Conservation (phyloP, 257 asterid genomes). For the Ophiorrhiza pumila region DNA sequence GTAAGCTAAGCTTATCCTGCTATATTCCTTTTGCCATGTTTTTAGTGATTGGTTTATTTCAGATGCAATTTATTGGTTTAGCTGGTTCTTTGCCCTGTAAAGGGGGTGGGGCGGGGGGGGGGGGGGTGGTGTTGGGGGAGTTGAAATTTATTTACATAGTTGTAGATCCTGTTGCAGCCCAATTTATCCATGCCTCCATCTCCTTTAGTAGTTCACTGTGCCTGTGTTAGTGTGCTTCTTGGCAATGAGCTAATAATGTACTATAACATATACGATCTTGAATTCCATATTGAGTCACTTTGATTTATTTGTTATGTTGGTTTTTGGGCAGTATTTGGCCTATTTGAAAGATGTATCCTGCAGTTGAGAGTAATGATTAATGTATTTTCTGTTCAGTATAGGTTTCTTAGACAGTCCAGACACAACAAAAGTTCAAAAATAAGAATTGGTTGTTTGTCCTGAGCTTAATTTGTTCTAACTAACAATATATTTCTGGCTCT, state of each 20-base stretch:
- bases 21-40: background rate
- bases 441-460: background rate
- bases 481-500: background rate
- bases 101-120: no score
- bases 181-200: background rate
- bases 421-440: background rate
- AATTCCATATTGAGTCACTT: background rate
- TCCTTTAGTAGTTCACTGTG: background rate
- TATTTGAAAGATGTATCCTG: background rate
- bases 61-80: background rate
- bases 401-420: background rate
- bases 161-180: no score
- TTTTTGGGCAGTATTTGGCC: background rate
- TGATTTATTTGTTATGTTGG: background rate
- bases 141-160: no score
- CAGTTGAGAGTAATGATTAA: no score
- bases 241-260: background rate
- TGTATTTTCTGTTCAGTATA: no score
- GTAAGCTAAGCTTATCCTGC: slow-evolving; percentile 26
- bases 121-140: background rate
- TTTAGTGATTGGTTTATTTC: background rate
- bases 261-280: background rate
- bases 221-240: background rate
- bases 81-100: no score
- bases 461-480: background rate